Evolutionary conservation across 768 basidiomycete genomes (phyloP).

Genomic region (Astraeus odoratus): DNA sequence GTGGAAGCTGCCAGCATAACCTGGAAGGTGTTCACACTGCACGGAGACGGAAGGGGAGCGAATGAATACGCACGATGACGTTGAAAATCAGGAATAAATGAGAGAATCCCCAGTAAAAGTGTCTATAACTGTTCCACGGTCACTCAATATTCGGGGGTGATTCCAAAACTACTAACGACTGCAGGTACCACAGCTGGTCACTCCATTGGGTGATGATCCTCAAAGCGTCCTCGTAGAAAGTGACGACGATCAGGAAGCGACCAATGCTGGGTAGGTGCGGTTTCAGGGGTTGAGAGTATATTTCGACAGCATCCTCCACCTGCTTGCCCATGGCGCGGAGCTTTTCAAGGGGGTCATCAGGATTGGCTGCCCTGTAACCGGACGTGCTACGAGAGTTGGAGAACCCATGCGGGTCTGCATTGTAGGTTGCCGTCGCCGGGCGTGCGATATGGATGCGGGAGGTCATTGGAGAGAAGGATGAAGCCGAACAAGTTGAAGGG

Average conservation of each 20-base stretch:
- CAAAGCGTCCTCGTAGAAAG: constrained; percentile 95
- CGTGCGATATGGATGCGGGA: constrained; percentile 80
- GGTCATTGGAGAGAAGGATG: constrained; percentile 43
- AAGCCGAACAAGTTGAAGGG: neutral
- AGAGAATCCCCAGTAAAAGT: constrained; percentile 93
- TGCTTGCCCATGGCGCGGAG: constrained; percentile 61
- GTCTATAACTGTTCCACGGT: constrained; percentile 62
- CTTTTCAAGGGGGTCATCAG: constrained; percentile 78
- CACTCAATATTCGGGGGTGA: constrained; percentile 5
- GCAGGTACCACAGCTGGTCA: constrained; percentile 98
- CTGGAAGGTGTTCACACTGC: constrained; percentile 33
- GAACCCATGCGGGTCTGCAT: constrained; percentile 72
- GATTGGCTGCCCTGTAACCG: constrained; percentile 75
- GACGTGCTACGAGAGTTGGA: constrained; percentile 61
- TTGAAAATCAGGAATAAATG: constrained; percentile 90
- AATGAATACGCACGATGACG: constrained; percentile 64
- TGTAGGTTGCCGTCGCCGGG: constrained; percentile 54
- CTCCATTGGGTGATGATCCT: constrained; percentile 91
- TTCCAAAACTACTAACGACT: constrained; percentile 59
- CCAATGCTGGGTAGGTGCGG: constrained; percentile 94
- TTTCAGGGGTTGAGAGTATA: constrained; percentile 86
- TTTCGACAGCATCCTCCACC: constrained; percentile 89
- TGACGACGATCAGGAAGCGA: constrained; percentile 95
- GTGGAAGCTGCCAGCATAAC: constrained; percentile 83
- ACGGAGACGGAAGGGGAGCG: neutral